Conservation (phyloP, 805 yeast genomes). For the Lipomyces spencermartinsiae region DNA sequence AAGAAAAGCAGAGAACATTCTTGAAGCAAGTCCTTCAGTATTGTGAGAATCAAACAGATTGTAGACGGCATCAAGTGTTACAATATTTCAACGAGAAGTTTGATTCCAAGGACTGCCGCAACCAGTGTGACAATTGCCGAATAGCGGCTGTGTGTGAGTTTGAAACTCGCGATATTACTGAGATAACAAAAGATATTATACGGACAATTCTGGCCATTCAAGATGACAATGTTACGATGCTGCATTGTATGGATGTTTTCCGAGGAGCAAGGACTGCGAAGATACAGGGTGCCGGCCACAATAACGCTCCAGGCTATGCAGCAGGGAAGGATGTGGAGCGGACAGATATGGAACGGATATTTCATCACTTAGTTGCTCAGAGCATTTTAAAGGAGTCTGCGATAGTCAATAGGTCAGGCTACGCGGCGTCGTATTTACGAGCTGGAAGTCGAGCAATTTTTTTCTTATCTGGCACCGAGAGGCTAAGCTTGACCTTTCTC, state of each 20-base stretch:
- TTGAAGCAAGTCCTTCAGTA: constrained; percentile 85
- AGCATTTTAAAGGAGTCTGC: constrained; percentile 73
- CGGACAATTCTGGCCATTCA: constrained; percentile 63
- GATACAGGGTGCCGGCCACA: constrained; percentile 67
- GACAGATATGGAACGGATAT: constrained; percentile 78
- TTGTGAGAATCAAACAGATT: constrained; percentile 89
- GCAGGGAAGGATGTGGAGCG: constrained; percentile 68
- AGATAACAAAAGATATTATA: constrained; percentile 63
- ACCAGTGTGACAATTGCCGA: constrained; percentile 85
- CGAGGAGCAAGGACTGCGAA: constrained; percentile 73
- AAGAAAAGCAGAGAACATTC: constrained; percentile 77
- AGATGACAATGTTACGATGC: constrained; percentile 65
- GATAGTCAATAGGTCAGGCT: constrained; percentile 75
- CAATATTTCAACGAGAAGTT: constrained; percentile 89
- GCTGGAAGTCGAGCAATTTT: constrained; percentile 51
- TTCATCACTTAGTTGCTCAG: constrained; percentile 74
- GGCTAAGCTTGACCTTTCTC: constrained; percentile 28
- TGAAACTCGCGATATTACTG: constrained; percentile 70
- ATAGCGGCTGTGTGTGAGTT: constrained; percentile 51
- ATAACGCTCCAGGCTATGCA: constrained; percentile 68
- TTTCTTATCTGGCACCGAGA: constrained; percentile 25
- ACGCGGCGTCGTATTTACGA: constrained; percentile 75
- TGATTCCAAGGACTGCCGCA: constrained; percentile 65
- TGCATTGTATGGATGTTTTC: constrained; percentile 82
- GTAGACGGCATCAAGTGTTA: constrained; percentile 86